phyloP scores from a whole-genome alignment of 2,329 filamentous ascomycete genomes.

The Pseudogymnoascus sp. region DNA sequence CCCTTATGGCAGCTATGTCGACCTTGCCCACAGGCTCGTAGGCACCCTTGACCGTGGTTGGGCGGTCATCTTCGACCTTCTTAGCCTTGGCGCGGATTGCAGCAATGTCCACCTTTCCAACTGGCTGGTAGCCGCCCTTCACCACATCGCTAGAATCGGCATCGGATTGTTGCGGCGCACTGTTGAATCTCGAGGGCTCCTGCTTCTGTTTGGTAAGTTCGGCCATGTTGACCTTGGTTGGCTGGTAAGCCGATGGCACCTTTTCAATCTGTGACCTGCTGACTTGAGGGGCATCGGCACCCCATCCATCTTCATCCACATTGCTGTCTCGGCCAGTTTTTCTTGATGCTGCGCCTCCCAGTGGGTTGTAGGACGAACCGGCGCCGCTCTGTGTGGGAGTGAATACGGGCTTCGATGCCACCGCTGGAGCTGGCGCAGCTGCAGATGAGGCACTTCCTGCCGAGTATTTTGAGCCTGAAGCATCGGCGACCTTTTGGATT shows the following conservation, averaged over 20 bases:
- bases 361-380: constrained; percentile 53
- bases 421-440: constrained; percentile 49
- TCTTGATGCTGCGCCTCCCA: constrained; percentile 56
- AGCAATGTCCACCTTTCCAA: constrained; percentile 96
- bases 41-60: constrained; percentile 77
- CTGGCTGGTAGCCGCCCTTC: constrained; percentile 79
- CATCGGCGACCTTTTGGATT: constrained; percentile 86
- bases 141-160: constrained; percentile 53
- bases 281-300: constrained; percentile 82
- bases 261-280: constrained; percentile 83
- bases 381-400: constrained; percentile 57
- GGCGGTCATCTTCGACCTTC: constrained; percentile 67
- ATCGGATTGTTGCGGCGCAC: constrained; percentile 38
- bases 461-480: constrained; percentile 91
- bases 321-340: constrained; percentile 43
- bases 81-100: constrained; percentile 71
- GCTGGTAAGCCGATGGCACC: constrained; percentile 85
- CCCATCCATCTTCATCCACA: constrained; percentile 86
- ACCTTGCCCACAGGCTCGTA: constrained; percentile 96
- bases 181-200: constrained; percentile 54
- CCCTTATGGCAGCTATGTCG: constrained; percentile 88
- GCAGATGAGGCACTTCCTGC: constrained; percentile 46
- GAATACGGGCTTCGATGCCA: constrained; percentile 85
- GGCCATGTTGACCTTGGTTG: constrained; percentile 89
- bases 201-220: constrained; percentile 69